phyloP scores from a whole-genome alignment of 192 early-diverging fungal genomes.

The Backusella luteola region DNA sequence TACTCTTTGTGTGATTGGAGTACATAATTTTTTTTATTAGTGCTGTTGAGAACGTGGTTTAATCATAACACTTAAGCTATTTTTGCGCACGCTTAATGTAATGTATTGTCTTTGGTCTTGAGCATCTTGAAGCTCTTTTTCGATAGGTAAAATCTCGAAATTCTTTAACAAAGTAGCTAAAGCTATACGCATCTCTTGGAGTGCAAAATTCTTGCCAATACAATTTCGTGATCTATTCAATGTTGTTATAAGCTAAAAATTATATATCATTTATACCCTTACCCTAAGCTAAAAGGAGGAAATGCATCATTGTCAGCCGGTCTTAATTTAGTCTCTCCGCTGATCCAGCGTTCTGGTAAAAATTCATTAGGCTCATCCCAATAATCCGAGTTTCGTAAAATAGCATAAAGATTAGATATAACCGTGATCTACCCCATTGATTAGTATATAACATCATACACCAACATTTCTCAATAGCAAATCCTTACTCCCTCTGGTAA shows the following conservation, averaged over 20 bases:
- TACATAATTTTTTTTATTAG: not conserved
- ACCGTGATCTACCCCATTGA: conserved; percentile 4
- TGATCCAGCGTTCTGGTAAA: conserved; percentile 35
- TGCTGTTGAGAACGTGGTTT: not conserved
- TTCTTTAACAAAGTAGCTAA: conserved; percentile 40
- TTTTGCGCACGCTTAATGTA: conserved; percentile 17
- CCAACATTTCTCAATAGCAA: not conserved
- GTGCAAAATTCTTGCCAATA: conserved; percentile 53
- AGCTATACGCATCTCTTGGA: conserved; percentile 48
- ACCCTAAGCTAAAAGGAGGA: conserved; percentile 49
- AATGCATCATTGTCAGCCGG: conserved; percentile 41
- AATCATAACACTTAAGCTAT: conserved; percentile 13
- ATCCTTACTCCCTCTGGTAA: conserved; percentile 39
- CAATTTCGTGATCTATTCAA: conserved; percentile 41
- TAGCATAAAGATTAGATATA: conserved; percentile 6
- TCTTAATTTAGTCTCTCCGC: not conserved
- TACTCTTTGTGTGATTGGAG: too few relatives aligned
- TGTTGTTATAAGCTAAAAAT: not conserved
- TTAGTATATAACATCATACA: not conserved
- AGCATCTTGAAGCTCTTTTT: conserved; percentile 59
- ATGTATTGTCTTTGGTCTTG: conserved; percentile 46
- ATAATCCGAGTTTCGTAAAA: conserved; percentile 14
- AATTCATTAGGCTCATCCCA: conserved; percentile 27
- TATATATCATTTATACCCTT: not conserved
- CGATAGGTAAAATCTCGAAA: conserved; percentile 43